Conservation (phyloP, 805 yeast genomes). For the Cyberlindnera meyerae region DNA sequence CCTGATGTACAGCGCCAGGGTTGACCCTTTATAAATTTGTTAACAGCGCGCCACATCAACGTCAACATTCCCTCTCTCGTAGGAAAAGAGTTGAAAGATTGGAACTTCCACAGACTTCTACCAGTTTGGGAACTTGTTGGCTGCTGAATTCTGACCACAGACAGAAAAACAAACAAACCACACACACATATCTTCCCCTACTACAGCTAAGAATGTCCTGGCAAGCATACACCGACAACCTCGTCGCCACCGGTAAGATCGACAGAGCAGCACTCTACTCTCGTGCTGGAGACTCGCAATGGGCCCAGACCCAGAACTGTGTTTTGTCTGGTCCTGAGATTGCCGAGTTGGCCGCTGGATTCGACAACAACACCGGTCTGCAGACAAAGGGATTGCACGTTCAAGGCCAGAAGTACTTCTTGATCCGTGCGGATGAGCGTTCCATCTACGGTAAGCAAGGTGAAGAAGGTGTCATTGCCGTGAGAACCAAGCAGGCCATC, state of each 20-base stretch:
- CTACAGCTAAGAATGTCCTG: conserved; percentile 34
- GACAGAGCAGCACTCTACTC: conserved; percentile 93
- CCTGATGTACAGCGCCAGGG: too few species aligned
- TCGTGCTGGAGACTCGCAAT: conserved; percentile 87
- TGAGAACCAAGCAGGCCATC: conserved; percentile 90
- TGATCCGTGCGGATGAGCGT: conserved; percentile 85
- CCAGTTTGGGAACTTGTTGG: too few species aligned
- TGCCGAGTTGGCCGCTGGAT: conserved; percentile 69
- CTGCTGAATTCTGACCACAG: too few species aligned
- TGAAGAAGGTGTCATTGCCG: conserved; percentile 83
- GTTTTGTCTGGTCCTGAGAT: conserved; percentile 67
- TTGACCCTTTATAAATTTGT: too few species aligned
- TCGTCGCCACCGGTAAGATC: conserved; percentile 78
- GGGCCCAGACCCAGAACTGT: conserved; percentile 82
- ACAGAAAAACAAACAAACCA: not conserved
- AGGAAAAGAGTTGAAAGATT: too few species aligned
- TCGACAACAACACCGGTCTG: conserved; percentile 68
- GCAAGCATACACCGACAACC: conserved; percentile 93
- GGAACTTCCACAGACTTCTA: not conserved
- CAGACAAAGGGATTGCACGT: conserved; percentile 85
- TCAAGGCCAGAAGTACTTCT: conserved; percentile 80
- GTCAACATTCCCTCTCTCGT: conserved; percentile 1
- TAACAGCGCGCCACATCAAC: too few species aligned
- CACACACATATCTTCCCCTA: not conserved
- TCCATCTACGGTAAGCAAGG: conserved; percentile 91